These are phyloP conservation scores for Hemerocallis citrina DNA, from an alignment of 106 monocot species.

Conservation along the genomic window DNA sequence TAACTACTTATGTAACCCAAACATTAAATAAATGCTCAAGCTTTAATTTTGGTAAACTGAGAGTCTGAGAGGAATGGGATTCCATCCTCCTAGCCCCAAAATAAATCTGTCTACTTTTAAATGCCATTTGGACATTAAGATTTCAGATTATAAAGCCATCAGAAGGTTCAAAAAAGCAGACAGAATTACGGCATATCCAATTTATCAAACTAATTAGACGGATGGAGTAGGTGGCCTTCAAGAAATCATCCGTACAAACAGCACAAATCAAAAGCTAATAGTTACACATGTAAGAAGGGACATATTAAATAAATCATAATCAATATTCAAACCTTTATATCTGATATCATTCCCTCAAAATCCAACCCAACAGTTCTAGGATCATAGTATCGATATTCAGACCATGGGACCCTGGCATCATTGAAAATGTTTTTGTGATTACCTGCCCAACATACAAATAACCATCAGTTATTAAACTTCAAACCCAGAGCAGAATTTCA, in stretches of 20 bases:
- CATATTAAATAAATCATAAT: neutral
- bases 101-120: neutral
- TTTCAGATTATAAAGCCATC: neutral
- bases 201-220: neutral
- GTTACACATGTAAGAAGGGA: neutral
- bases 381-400: conserved; percentile 94
- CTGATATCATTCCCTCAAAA: conserved; percentile 96
- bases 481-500: neutral
- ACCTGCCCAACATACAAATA: conserved; percentile 40
- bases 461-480: neutral
- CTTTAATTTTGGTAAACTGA: too few species aligned
- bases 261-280: neutral
- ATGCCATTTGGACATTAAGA: neutral
- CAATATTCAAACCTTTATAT: conserved; percentile 62
- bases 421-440: conserved; percentile 99
- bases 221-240: neutral
- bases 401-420: conserved; percentile 96
- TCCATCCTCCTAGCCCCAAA: neutral
- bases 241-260: neutral
- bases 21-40: neutral
- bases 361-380: conserved; percentile 94
- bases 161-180: neutral
- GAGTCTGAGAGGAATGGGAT: neutral
- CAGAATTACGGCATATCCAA: neutral
- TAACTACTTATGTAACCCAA: neutral